A percentile compares a stretch with the other conserved stretches of the same genome.
Conservation (phyloP, 2,329 filamentous ascomycete genomes). For the Phyllosticta ampelicida region DNA sequence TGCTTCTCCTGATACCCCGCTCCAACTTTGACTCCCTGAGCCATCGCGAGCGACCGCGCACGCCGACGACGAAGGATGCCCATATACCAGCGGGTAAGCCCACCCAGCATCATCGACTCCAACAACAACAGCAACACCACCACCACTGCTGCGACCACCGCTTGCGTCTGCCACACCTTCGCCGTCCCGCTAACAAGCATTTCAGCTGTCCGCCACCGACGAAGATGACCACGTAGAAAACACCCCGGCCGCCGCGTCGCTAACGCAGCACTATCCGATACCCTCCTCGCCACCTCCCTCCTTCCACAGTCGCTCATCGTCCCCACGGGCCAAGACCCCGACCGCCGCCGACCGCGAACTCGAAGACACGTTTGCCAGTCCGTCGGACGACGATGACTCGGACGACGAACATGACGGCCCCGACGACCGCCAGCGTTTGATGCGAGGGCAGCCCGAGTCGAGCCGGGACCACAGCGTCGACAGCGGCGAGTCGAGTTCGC, state of each 20-base stretch:
- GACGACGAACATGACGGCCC: slow-evolving; percentile 60
- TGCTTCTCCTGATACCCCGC: slow-evolving; percentile 1
- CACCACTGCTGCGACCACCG: too few relatives aligned
- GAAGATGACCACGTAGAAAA: slow-evolving; percentile 21
- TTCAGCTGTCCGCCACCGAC: slow-evolving; percentile 34
- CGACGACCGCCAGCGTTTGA: slow-evolving; percentile 77
- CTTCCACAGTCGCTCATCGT: slow-evolving; percentile 76
- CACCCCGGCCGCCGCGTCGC: slow-evolving; percentile 16
- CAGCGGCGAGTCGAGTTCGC: slow-evolving; percentile 1
- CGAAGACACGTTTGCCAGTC: slow-evolving; percentile 74
- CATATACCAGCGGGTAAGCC: slow-evolving; percentile 38
- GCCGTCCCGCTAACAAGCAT: not conserved
- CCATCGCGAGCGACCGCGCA: not conserved
- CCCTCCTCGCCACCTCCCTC: slow-evolving; percentile 55
- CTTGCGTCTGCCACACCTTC: not conserved
- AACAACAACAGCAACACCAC: slow-evolving; percentile 10
- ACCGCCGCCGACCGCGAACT: slow-evolving; percentile 65
- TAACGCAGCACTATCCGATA: slow-evolving; percentile 25
- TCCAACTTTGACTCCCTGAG: slow-evolving; percentile 7
- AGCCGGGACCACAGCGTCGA: slow-evolving; percentile 10
- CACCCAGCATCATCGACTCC: slow-evolving; percentile 12
- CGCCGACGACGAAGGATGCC: not conserved
- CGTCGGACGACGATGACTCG: slow-evolving; percentile 55
- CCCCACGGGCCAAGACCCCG: slow-evolving; percentile 39
- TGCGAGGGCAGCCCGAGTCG: slow-evolving; percentile 49